Conservation (phyloP, 345 rosid genomes). For the Linum usitatissimum region DNA sequence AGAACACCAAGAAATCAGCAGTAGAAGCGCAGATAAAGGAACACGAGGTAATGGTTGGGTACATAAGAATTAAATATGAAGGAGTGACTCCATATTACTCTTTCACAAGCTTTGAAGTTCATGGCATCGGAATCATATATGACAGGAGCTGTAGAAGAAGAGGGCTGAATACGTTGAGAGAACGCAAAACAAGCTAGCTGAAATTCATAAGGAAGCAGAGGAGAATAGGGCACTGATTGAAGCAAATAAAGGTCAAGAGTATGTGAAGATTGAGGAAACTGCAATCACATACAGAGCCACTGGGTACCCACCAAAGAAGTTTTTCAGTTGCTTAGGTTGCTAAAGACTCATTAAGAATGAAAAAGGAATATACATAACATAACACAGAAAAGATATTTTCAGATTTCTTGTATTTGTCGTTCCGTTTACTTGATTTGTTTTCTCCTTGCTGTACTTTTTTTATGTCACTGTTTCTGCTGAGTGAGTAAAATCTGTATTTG, state of each 20-base stretch:
- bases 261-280: slow-evolving; percentile 36
- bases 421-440: not conserved
- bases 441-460: not conserved
- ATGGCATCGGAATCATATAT: no score
- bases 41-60: slow-evolving; percentile 39
- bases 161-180: slow-evolving; percentile 44
- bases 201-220: slow-evolving; percentile 50
- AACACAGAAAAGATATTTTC: not conserved
- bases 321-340: slow-evolving; percentile 30
- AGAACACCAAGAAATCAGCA: slow-evolving; percentile 42
- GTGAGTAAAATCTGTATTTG: not conserved
- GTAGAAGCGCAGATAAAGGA: slow-evolving; percentile 40
- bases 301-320: slow-evolving; percentile 35
- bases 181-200: slow-evolving; percentile 46
- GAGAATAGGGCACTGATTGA: slow-evolving; percentile 49
- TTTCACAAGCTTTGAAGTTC: not conserved
- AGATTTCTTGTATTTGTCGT: not conserved
- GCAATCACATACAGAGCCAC: slow-evolving; percentile 37
- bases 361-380: not conserved
- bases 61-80: not conserved
- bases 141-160: slow-evolving; percentile 53
- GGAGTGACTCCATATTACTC: not conserved
- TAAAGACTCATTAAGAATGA: slow-evolving; percentile 5
- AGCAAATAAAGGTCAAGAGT: slow-evolving; percentile 34
- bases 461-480: not conserved